Evolutionary conservation across 1,139 yeast genomes (phyloP), one percentile per base, ranked within the genome.

Genomic region (Pichia sp.): DNA sequence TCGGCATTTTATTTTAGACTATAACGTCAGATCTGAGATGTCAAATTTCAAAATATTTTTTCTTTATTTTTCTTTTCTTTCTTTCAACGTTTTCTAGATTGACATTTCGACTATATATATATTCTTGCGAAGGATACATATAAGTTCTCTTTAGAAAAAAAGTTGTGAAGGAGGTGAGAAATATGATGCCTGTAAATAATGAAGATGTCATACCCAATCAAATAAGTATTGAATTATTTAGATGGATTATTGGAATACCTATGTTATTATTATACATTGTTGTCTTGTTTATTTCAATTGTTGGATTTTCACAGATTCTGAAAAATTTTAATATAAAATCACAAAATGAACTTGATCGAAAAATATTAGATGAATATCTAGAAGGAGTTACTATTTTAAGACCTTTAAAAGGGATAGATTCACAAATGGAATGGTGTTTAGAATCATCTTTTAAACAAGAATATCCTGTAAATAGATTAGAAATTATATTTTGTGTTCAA

Each of bases 321-420:
- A 47, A 53, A 35, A 68, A 67, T 49, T 76, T 76, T 57, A 59
- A 46, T 39, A 48, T 37, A 30, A 45, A 40, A 12, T 42, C 58
- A 9, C 55, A 60, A 32, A 6, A 26, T 2, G 27, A 34, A 30
- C 49, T 55, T 6, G 52, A 51, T 30, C 22, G 12, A 25, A 29
- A 40, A 7, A 55, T 56, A 6, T 49, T 37, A 2, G 55, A 55
- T 8, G 50, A 48, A 1, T 54, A 54, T 11, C 53, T 64, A 10
- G 84, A 77, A 55, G 89, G 94, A 3, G 96, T 89, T 8, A 78
- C 92, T 2, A 85, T 89, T 37, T 62, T 87, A 40, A 68, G 96
- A 30, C 97, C 97, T 0, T 70, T 89, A 45, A 85, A 86, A 57
- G 96, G 96, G 6, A 68, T 86, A 26, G 97, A 87, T 60, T 77